Evolutionary conservation across 2,329 filamentous ascomycete species (phyloP), one percentile per base, ranked within the genome.

Genomic region (Fusarium verticillioides): DNA sequence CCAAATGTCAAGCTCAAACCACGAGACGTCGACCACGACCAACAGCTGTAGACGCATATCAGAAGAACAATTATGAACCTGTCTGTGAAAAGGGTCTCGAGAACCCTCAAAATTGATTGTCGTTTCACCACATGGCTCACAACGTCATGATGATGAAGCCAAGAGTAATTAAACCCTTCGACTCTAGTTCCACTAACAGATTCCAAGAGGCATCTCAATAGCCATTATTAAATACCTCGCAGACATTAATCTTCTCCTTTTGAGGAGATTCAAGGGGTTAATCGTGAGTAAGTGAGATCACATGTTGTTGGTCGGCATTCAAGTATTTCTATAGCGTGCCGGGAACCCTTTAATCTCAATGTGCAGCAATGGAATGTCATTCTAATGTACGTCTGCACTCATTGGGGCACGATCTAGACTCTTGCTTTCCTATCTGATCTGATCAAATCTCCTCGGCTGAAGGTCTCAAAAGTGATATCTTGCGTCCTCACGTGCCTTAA

Each of bases 111-210:
- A 21, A 46, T 59, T 30, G 16, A 46, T 53, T 23, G 9, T 49
- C 62, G 61, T 71, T 71, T 71, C 62, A 71, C 56, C 16, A 67
- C 36, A 26, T 47, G 52, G 43, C 23, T 19, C 44, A 40, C 44
- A 28, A 73, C 70, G 70, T 71, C 70, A 73, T 71, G 52, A 37
- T 74, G 70, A 73, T 74, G 53, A 57, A 36, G 70, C 43, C 59
- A 63, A 70, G 63, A 70, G 63, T 42, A 60, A 71, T 68, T 54
- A 47, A 57, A 37, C 32, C 39, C 42, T 47, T 60, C 59, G 53
- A 16, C 34, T 32, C 23, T 28, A 46, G 46, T 42, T 46, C 34
- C 66, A 28, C 66, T 28, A 18, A 39, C 34, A 39, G 26, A 36
- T 60, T 56, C 49, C 32, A 63, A 37, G 28, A 43, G 19, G 13